A percentile compares a stretch with the other conserved stretches of the same genome.
phyloP scores from a whole-genome alignment of 805 yeast species.

The Sugiyamaella valdiviana region DNA sequence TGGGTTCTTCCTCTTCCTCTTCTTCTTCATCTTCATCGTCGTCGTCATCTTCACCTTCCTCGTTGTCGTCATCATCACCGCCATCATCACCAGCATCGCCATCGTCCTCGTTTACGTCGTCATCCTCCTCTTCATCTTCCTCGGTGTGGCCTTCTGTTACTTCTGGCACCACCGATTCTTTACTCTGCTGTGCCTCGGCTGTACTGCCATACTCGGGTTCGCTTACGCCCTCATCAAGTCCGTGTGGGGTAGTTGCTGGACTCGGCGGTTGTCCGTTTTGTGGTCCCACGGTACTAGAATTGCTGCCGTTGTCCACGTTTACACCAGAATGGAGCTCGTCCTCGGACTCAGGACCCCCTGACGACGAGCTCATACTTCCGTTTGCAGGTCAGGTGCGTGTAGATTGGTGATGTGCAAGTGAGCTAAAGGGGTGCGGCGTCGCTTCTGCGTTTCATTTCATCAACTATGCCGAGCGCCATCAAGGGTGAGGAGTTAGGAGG shows the following conservation, averaged over 20 bases:
- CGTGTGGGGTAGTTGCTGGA: too few species aligned
- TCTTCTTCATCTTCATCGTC: constrained; percentile 30
- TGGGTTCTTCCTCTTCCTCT: constrained; percentile 34
- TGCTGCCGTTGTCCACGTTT: neutral
- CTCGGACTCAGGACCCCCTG: too few species aligned
- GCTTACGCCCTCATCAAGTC: too few species aligned
- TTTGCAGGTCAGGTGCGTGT: too few species aligned
- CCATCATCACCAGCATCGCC: constrained; percentile 19
- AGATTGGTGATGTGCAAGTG: too few species aligned
- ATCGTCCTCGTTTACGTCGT: constrained; percentile 18
- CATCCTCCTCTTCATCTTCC: constrained; percentile 16
- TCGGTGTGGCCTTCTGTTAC: too few species aligned
- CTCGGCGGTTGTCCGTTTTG: neutral
- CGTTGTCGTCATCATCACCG: constrained; percentile 23
- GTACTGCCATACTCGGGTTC: neutral
- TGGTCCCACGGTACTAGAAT: neutral
- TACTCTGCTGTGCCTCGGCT: neutral
- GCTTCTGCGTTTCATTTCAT: neutral
- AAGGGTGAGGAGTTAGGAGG: neutral
- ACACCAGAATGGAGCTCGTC: too few species aligned
- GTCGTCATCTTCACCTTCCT: constrained; percentile 17
- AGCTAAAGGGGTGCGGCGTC: neutral
- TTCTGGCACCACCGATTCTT: too few species aligned
- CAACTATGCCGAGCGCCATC: constrained; percentile 10
- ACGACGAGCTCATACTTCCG: too few species aligned